Conservation (phyloP, 371 early-diverging fungal genomes). For the Capillidium heterosporum region DNA sequence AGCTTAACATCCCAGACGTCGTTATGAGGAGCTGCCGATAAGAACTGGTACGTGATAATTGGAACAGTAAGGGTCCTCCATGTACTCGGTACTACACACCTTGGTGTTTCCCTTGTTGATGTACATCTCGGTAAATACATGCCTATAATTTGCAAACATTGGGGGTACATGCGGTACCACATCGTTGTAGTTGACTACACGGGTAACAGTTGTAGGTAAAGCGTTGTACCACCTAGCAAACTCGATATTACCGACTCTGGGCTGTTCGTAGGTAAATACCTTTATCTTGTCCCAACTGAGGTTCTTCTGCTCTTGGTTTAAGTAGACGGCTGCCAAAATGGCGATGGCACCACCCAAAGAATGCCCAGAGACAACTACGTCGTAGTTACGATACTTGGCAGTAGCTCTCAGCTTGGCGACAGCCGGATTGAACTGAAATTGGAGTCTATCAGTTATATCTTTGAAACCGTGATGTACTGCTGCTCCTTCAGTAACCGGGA, state of each 20-base stretch:
- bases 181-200: not conserved
- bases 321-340: not conserved
- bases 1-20: no score
- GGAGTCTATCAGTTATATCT: not conserved
- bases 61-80: no score
- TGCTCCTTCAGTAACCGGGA: not conserved
- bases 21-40: no score
- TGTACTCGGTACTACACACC: no score
- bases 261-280: conserved; percentile 1
- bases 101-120: no score
- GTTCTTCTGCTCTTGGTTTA: not conserved
- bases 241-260: not conserved
- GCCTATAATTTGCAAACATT: no score
- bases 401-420: no score
- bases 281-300: not conserved
- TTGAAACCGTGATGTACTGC: not conserved
- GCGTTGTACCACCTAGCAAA: not conserved
- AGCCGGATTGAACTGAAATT: no score
- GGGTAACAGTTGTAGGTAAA: not conserved
- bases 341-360: conserved; percentile 2
- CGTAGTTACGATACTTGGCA: not conserved
- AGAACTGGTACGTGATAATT: no score
- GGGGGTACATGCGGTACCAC: conserved; percentile 1
- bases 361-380: not conserved
- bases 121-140: no score